phyloP scores from a whole-genome alignment of 2,329 filamentous ascomycete genomes.

The Parascedosporium putredinis region DNA sequence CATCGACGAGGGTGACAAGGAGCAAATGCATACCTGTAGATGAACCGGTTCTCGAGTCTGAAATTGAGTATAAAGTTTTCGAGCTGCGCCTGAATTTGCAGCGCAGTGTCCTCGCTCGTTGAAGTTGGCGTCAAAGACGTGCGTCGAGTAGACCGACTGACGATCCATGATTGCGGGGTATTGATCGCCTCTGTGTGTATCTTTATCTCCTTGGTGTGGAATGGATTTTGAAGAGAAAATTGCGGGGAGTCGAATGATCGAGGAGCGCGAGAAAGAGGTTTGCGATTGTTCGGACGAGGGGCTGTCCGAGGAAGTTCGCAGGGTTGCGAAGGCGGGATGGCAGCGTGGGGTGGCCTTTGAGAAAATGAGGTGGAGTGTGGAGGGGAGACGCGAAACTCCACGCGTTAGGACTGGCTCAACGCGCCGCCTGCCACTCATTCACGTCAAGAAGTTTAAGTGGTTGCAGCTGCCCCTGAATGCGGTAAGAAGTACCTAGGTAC shows the following conservation, averaged over 20 bases:
- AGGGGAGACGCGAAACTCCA: slow-evolving; percentile 11
- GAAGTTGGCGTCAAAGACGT: slow-evolving; percentile 61
- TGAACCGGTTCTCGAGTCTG: slow-evolving; percentile 84
- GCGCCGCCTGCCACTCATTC: no score
- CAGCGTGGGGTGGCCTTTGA: neutral
- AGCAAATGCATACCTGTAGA: slow-evolving; percentile 73
- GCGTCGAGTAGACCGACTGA: slow-evolving; percentile 76
- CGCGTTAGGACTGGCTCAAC: slow-evolving; percentile 10
- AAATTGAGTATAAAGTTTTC: slow-evolving; percentile 91
- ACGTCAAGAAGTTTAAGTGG: slow-evolving; percentile 21
- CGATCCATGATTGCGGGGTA: slow-evolving; percentile 58
- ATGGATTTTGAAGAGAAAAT: no score
- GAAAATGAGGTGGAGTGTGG: neutral
- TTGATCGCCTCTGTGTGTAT: no score
- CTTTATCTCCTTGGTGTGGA: neutral
- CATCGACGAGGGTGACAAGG: no score
- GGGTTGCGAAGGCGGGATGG: no score
- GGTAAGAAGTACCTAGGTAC: neutral
- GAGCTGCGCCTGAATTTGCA: slow-evolving; percentile 66
- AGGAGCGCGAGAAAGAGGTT: neutral
- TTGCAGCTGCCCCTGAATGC: slow-evolving; percentile 16
- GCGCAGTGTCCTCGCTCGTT: slow-evolving; percentile 59
- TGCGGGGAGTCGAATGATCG: no score
- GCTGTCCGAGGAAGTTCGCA: no score
- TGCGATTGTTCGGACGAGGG: neutral